Evolutionary conservation across 129 eudicot species (phyloP), one percentile per base, ranked within the genome.

Genomic region (Flaveria robusta): DNA sequence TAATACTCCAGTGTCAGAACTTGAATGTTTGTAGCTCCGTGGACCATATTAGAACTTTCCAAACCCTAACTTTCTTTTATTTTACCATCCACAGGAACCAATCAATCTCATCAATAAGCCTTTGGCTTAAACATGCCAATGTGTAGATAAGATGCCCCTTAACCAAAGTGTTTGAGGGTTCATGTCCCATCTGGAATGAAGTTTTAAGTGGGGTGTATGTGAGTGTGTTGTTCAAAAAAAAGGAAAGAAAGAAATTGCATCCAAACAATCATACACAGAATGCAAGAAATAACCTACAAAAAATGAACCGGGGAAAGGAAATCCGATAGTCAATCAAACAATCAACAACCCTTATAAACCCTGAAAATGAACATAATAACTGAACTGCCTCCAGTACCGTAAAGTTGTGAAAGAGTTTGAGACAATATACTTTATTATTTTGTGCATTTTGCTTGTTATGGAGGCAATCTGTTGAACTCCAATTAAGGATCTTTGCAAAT

Each of bases 281-380:
- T 54, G 76, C 43, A 55, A 58, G 43, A 8, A 54, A 14, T 20
- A n/a, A 41, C 24, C 76, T 52, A 18, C 65, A 47, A 47, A 71
- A 34, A 37, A 6, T 20, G 20, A 31, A n/a, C 26, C 9, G 0
- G 29, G 18, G n/a, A 59, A 27, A 49, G 31, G 64, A 50, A 7
- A 37, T 39, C 29, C 27, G 19, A 52, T 14, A 31, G 58, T 50
- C 16, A 54, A 31, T 50, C 24, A 16, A 59, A 59, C 15, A 59
- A 59, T 23, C 16, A 59, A 24, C 37, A 59, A 59, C 12, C 62
- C 62, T 55, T 59, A 9, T 59, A 31, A 59, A 8, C 66, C 29
- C 37, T 37, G 7, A 59, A 59, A 58, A 9, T 23, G 5, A 55
- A 23, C 37, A 15, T 23, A 22, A 58, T 58, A 58, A 23, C 8